A percentile compares a stretch with the other conserved stretches of the same genome.
These are phyloP conservation scores for Penicillium cosmopolitanum DNA, from an alignment of 495 filamentous ascomycete species.

Conservation along the genomic window DNA sequence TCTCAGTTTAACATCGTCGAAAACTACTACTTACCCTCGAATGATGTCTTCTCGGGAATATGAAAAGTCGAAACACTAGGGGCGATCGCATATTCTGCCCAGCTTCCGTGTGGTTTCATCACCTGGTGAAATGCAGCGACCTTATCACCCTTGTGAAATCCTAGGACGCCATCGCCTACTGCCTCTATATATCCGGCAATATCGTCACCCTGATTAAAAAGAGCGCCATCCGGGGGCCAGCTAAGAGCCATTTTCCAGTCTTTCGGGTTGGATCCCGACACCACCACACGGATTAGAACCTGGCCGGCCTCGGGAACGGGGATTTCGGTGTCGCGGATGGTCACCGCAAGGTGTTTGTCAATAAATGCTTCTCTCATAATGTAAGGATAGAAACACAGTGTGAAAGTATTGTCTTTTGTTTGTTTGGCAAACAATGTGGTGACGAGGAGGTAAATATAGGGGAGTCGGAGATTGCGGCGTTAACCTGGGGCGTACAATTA, in stretches of 20 bases:
- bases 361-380: slow-evolving; percentile 62
- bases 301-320: slow-evolving; percentile 65
- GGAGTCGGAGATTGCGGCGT: background rate
- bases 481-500: background rate
- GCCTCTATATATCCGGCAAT: slow-evolving; percentile 69
- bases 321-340: slow-evolving; percentile 63
- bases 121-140: slow-evolving; percentile 74
- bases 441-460: background rate
- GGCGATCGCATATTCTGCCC: slow-evolving; percentile 71
- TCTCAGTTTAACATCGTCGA: background rate
- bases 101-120: slow-evolving; percentile 58
- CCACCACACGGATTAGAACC: slow-evolving; percentile 70
- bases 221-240: slow-evolving; percentile 19
- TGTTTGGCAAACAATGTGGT: background rate
- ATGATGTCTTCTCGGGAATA: slow-evolving; percentile 63
- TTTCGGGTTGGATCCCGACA: slow-evolving; percentile 76
- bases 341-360: slow-evolving; percentile 50
- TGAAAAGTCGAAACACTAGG: slow-evolving; percentile 70
- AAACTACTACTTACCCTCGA: slow-evolving; percentile 58
- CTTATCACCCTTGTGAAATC: slow-evolving; percentile 68
- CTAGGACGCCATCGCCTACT: slow-evolving; percentile 62
- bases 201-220: slow-evolving; percentile 68
- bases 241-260: slow-evolving; percentile 68
- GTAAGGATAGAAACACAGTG: background rate
- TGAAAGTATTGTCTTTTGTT: background rate